These are phyloP conservation scores for Saturnispora kantuleensis DNA, from an alignment of 805 yeast species.

Conservation along the genomic window DNA sequence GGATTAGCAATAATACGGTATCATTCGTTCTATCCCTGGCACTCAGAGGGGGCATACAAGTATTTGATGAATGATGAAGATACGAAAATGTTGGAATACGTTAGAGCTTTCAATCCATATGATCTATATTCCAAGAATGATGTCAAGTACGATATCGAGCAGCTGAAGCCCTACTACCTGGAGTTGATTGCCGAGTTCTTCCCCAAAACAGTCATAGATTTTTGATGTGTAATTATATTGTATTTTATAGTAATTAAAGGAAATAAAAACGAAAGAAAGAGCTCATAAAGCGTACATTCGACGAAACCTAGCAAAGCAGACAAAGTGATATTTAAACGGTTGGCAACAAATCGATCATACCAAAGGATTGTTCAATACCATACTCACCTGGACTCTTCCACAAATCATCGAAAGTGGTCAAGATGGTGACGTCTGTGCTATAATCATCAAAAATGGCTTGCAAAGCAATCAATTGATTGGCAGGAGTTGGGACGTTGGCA, in stretches of 20 bases:
- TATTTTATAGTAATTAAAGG: not conserved
- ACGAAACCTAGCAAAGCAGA: not conserved
- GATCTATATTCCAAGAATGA: constrained; percentile 60
- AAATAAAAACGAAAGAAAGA: no score
- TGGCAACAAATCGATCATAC: constrained; percentile 35
- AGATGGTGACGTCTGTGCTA: constrained; percentile 54
- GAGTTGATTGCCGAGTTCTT: constrained; percentile 60
- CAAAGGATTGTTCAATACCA: constrained; percentile 83
- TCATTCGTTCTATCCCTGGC: constrained; percentile 73
- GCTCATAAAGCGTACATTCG: no score
- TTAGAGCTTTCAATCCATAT: constrained; percentile 55
- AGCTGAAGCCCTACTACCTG: constrained; percentile 46
- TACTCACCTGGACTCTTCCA: constrained; percentile 85
- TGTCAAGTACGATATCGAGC: constrained; percentile 35
- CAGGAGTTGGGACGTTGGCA: constrained; percentile 55
- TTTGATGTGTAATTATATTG: constrained; percentile 24
- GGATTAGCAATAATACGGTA: constrained; percentile 67
- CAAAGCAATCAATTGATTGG: constrained; percentile 65
- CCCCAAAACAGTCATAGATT: constrained; percentile 47
- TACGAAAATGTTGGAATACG: constrained; percentile 49
- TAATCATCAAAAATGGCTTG: constrained; percentile 47
- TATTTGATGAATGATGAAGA: constrained; percentile 59
- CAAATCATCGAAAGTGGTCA: constrained; percentile 72
- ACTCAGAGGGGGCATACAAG: constrained; percentile 55
- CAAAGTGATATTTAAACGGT: not conserved